Percentiles rank a stretch among this genome's conserved stretches.
Conservation (phyloP, 2,329 filamentous ascomycete genomes). For the Cladosporium austrohemisphaericum region DNA sequence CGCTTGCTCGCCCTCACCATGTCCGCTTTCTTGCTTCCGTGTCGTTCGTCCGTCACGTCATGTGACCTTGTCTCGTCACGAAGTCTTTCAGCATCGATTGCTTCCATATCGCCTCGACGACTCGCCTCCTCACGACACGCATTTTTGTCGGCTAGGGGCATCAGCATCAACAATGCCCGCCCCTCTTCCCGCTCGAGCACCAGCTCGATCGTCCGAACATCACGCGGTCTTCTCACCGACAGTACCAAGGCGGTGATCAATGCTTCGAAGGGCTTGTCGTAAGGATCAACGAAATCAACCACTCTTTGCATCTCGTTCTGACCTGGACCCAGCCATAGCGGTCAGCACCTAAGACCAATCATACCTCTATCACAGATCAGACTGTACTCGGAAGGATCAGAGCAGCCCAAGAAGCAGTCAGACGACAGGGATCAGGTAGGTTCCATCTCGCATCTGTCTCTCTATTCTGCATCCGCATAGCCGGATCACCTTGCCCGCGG, state of each 20-base stretch:
- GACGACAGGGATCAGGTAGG: conserved; percentile 1
- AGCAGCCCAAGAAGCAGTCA: conserved; percentile 2
- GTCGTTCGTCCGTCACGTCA: conserved; percentile 10
- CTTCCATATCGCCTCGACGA: background rate
- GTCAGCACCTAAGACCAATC: conserved; percentile 1
- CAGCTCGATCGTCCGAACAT: background rate
- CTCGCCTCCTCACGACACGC: background rate
- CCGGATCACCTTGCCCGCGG: background rate
- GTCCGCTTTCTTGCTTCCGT: conserved; percentile 9
- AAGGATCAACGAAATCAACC: background rate
- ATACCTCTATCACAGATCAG: conserved; percentile 1
- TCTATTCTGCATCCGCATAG: background rate
- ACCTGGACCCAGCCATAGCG: conserved; percentile 4
- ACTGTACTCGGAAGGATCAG: conserved; percentile 6
- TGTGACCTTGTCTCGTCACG: conserved; percentile 7
- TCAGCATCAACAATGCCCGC: background rate
- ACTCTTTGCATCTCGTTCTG: background rate
- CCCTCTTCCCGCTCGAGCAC: background rate
- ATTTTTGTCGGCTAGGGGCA: background rate
- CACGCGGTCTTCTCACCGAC: background rate
- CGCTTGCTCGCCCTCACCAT: conserved; percentile 4
- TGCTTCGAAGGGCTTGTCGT: background rate
- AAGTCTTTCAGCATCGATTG: background rate
- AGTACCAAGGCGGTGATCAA: background rate
- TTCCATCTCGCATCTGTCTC: background rate